phyloP scores from a whole-genome alignment of 495 filamentous ascomycete genomes.

The Neurospora cerealis region DNA sequence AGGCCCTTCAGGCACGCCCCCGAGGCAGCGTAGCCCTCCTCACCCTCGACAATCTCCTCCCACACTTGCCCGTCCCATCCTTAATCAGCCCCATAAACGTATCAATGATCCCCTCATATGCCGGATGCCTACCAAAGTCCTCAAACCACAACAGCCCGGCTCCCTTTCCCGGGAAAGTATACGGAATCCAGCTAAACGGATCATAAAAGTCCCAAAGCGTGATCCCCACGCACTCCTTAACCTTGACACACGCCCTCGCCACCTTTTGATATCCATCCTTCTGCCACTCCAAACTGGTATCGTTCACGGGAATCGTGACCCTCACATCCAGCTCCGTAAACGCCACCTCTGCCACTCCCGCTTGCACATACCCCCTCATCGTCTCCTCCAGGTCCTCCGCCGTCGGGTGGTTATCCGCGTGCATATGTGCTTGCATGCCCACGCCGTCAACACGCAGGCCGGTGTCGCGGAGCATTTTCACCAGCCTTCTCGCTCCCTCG shows the following conservation, averaged over 20 bases:
- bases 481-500: slow-evolving; percentile 40
- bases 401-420: slow-evolving; percentile 42
- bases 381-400: slow-evolving; percentile 37
- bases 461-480: slow-evolving; percentile 41
- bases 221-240: slow-evolving; percentile 52
- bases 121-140: slow-evolving; percentile 47
- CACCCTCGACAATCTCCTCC: neutral
- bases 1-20: neutral
- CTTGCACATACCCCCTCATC: slow-evolving; percentile 36
- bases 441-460: slow-evolving; percentile 54
- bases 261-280: slow-evolving; percentile 42
- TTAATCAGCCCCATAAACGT: slow-evolving; percentile 5
- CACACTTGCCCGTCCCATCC: neutral
- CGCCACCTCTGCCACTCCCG: slow-evolving; percentile 50
- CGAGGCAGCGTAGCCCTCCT: neutral
- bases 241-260: slow-evolving; percentile 48
- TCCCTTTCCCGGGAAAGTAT: slow-evolving; percentile 44
- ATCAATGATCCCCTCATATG: slow-evolving; percentile 28
- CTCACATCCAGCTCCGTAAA: slow-evolving; percentile 56
- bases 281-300: slow-evolving; percentile 45
- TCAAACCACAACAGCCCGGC: slow-evolving; percentile 41
- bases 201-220: slow-evolving; percentile 55
- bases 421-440: slow-evolving; percentile 54
- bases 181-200: slow-evolving; percentile 49
- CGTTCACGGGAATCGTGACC: slow-evolving; percentile 35